Conservation (phyloP, 805 yeast genomes). For the Ogataea angusta region DNA sequence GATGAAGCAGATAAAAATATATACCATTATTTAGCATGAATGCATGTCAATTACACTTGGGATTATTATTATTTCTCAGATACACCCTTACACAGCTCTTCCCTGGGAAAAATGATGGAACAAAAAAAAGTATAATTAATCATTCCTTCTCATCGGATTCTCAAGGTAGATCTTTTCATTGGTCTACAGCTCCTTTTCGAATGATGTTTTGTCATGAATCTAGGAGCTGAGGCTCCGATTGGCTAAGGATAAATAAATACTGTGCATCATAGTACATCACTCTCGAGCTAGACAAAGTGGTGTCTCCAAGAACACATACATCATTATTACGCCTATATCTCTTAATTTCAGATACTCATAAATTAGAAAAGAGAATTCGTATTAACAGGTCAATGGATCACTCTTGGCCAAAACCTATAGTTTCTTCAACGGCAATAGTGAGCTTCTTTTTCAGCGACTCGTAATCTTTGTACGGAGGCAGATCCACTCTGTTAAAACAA, state of each 20-base stretch:
- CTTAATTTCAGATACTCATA: neutral
- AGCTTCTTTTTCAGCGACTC: conserved; percentile 85
- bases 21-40: conserved; percentile 64
- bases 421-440: conserved; percentile 96
- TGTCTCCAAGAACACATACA: conserved; percentile 37
- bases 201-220: conserved; percentile 22
- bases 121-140: conserved; percentile 1
- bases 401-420: conserved; percentile 99
- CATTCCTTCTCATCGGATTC: conserved; percentile 3
- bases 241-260: conserved; percentile 15
- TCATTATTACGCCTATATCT: neutral
- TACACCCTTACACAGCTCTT: neutral
- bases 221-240: conserved; percentile 14
- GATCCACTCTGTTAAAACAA: conserved; percentile 97
- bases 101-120: neutral
- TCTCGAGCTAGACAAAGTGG: conserved; percentile 25
- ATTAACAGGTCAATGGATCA: conserved; percentile 29
- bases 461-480: conserved; percentile 87
- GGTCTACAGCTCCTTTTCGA: conserved; percentile 17
- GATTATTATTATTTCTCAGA: neutral
- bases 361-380: neutral
- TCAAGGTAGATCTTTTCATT: conserved; percentile 6
- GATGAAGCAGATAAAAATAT: conserved; percentile 55
- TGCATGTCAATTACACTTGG: neutral
- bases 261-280: conserved; percentile 36